A percentile compares a stretch with the other conserved stretches of the same genome.
phyloP scores from a whole-genome alignment of 768 basidiomycete genomes.

The Suillus subaureus region DNA sequence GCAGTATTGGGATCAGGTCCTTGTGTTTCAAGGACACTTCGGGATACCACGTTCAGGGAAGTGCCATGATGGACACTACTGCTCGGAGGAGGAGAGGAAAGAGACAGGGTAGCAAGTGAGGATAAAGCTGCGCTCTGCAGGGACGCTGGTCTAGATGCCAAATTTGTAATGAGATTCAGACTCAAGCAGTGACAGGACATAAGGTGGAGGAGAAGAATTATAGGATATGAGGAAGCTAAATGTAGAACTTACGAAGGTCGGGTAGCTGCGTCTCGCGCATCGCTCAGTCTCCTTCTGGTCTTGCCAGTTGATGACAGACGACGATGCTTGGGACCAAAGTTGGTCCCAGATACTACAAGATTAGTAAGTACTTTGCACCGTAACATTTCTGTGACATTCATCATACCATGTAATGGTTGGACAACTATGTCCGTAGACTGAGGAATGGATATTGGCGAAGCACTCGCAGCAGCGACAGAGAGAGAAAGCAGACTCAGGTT shows the following conservation, averaged over 20 bases:
- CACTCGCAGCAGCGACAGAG: conserved; percentile 60
- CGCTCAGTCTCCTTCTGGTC: conserved; percentile 70
- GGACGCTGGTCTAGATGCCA: conserved; percentile 33
- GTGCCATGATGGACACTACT: conserved; percentile 23
- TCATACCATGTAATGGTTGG: conserved; percentile 19
- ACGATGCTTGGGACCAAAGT: conserved; percentile 55
- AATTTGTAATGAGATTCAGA: conserved; percentile 4
- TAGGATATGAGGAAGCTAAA: conserved; percentile 15
- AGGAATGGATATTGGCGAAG: conserved; percentile 46
- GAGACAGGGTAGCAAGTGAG: conserved; percentile 43
- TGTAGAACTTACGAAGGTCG: conserved; percentile 66
- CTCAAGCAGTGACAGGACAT: background rate
- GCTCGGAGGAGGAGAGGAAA: conserved; percentile 41
- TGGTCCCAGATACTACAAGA: conserved; percentile 28
- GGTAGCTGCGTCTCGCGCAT: conserved; percentile 76
- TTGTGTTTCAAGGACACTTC: conserved; percentile 14
- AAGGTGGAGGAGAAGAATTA: conserved; percentile 1
- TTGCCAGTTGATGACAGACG: conserved; percentile 73
- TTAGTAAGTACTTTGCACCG: conserved; percentile 21
- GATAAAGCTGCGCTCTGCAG: conserved; percentile 39
- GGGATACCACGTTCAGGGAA: conserved; percentile 17
- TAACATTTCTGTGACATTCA: conserved; percentile 15
- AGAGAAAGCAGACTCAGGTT: conserved; percentile 63
- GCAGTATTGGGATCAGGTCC: conserved; percentile 14
- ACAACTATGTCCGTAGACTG: conserved; percentile 13